phyloP scores from a whole-genome alignment of 306 rosid genomes.

The Leucaena leucocephala region DNA sequence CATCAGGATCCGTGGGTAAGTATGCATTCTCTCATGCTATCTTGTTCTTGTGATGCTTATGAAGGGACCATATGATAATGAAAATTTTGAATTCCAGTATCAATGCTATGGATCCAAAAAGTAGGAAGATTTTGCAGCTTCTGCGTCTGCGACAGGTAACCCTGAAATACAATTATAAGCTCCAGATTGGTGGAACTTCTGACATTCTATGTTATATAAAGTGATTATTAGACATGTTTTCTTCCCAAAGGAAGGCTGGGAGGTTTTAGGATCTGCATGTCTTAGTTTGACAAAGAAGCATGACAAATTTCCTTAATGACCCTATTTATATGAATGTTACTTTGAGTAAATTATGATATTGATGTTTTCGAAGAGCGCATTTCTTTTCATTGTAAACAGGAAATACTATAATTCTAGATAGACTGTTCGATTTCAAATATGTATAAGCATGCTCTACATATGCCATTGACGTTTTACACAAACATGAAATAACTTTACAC shows the following conservation, averaged over 20 bases:
- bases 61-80: background rate
- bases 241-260: background rate
- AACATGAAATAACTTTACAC: too few species aligned
- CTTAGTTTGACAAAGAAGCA: background rate
- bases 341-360: background rate
- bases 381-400: background rate
- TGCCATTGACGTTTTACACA: too few species aligned
- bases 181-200: background rate
- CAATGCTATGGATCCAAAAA: constrained; percentile 79
- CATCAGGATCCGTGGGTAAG: constrained; percentile 77
- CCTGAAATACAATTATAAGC: background rate
- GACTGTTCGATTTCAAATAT: background rate
- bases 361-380: background rate
- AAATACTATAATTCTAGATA: background rate
- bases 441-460: background rate
- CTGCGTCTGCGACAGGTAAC: constrained; percentile 80
- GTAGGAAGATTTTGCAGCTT: constrained; percentile 78
- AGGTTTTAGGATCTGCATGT: background rate
- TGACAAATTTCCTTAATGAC: background rate
- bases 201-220: too few species aligned
- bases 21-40: background rate
- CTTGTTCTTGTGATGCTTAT: background rate
- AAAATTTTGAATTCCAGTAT: constrained; percentile 46
- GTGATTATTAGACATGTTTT: background rate
- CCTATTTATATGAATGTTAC: background rate